A percentile compares a stretch with the other conserved stretches of the same genome.
These are phyloP conservation scores for Sporothrix brunneoviolacea DNA, from an alignment of 2,329 filamentous ascomycete species.

Conservation along the genomic window DNA sequence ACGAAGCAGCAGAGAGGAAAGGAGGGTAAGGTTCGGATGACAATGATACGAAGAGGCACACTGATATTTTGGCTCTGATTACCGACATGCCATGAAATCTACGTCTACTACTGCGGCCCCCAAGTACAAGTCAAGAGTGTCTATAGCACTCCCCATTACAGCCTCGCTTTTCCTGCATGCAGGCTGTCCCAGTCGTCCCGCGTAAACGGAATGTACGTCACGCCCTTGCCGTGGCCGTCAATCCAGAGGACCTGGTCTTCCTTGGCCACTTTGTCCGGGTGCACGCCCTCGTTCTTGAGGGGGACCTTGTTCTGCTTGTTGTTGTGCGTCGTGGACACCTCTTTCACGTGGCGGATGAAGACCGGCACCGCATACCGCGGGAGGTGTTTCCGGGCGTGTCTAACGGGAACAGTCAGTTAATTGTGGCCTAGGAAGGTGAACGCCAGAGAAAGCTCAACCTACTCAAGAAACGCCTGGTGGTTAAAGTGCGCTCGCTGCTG, in stretches of 20 bases:
- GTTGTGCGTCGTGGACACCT: conserved; percentile 60
- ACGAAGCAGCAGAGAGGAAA: no score
- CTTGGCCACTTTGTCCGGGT: conserved; percentile 41
- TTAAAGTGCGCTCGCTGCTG: conserved; percentile 38
- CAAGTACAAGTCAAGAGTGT: no score
- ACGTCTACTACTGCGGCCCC: no score
- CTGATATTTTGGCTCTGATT: no score
- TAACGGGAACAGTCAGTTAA: conserved; percentile 20
- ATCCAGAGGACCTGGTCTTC: conserved; percentile 46
- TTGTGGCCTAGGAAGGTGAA: neutral
- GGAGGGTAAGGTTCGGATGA: no score
- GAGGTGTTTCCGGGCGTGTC: conserved; percentile 50
- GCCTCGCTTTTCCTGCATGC: conserved; percentile 23
- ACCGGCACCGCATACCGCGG: conserved; percentile 71
- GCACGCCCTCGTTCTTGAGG: conserved; percentile 59
- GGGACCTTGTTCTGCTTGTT: conserved; percentile 76
- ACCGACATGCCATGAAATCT: no score
- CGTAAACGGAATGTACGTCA: conserved; percentile 53
- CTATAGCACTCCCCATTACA: conserved; percentile 15
- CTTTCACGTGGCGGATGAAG: conserved; percentile 58
- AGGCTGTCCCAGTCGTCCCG: conserved; percentile 49
- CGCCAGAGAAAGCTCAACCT: conserved; percentile 15
- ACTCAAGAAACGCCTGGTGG: conserved; percentile 52
- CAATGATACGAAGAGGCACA: no score
- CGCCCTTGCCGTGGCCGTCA: conserved; percentile 48